A percentile compares a stretch with the other conserved stretches of the same genome.
These are phyloP conservation scores for Fusarium protoensiforme DNA, from an alignment of 2,329 filamentous ascomycete genomes.

Conservation along the genomic window DNA sequence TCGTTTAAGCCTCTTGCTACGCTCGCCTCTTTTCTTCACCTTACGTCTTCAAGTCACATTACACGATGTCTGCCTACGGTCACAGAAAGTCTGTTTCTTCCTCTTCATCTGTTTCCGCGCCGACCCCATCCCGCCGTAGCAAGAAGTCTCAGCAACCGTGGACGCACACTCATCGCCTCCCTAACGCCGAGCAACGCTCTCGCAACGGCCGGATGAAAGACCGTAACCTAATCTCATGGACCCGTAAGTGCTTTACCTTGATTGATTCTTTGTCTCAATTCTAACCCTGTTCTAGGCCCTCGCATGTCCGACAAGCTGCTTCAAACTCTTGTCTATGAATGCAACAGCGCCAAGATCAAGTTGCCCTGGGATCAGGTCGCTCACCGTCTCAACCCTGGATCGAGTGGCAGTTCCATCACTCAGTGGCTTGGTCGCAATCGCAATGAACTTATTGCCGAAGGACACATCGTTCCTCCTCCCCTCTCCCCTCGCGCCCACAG, in stretches of 20 bases:
- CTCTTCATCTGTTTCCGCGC: not conserved
- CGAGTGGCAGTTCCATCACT: conserved; percentile 50
- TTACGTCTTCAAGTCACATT: not conserved
- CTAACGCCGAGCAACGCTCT: conserved; percentile 39
- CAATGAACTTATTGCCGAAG: conserved; percentile 48
- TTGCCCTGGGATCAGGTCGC: conserved; percentile 55
- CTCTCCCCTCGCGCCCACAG: conserved; percentile 41
- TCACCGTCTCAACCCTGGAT: conserved; percentile 54
- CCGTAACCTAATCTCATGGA: conserved; percentile 56
- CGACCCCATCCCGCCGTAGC: not conserved
- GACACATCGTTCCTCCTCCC: conserved; percentile 55
- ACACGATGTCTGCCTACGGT: not conserved
- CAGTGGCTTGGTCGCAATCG: conserved; percentile 54
- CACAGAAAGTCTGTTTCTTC: not conserved
- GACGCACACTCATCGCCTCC: conserved; percentile 35
- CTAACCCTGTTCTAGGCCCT: conserved; percentile 48
- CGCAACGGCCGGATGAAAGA: conserved; percentile 47
- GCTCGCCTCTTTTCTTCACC: not conserved
- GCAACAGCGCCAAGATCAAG: conserved; percentile 43
- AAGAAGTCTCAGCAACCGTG: conserved; percentile 28
- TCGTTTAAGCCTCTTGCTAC: not conserved
- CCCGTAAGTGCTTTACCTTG: conserved; percentile 47
- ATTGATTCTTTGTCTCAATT: not conserved
- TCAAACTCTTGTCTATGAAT: conserved; percentile 55
- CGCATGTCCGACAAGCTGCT: conserved; percentile 60